These are phyloP conservation scores for Microcos paniculata DNA, from an alignment of 345 rosid species.

Conservation along the genomic window DNA sequence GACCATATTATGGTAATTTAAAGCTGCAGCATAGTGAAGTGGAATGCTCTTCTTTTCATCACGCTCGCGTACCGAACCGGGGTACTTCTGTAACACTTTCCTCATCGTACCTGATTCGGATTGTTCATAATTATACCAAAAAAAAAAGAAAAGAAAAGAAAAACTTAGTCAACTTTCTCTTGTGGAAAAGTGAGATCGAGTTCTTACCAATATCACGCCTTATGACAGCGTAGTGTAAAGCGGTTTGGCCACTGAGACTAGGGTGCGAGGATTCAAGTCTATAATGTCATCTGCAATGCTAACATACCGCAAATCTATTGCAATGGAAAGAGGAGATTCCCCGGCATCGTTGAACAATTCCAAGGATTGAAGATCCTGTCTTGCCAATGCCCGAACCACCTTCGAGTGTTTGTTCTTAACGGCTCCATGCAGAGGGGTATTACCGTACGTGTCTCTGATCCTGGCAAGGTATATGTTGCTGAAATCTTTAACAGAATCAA, in stretches of 20 bases:
- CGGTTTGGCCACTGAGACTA: too few species aligned
- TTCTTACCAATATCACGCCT: background rate
- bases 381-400: background rate
- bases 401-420: background rate
- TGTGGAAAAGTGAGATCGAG: background rate
- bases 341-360: background rate
- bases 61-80: background rate
- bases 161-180: background rate
- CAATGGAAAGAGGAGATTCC: background rate
- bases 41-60: slow-evolving; percentile 1
- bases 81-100: too few species aligned
- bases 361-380: background rate
- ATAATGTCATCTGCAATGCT: too few species aligned
- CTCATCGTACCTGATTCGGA: background rate
- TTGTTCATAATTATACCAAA: background rate
- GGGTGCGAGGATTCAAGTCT: too few species aligned
- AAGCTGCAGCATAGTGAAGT: slow-evolving; percentile 13
- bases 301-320: too few species aligned
- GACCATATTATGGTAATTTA: background rate
- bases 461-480: background rate
- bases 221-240: background rate
- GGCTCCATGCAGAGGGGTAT: background rate
- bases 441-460: background rate
- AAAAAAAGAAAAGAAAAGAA: background rate
- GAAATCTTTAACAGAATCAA: background rate